Evolutionary conservation across 176 grass and related monocot genomes (phyloP), one percentile per base, ranked within the genome.

Genomic region (Canna indica): DNA sequence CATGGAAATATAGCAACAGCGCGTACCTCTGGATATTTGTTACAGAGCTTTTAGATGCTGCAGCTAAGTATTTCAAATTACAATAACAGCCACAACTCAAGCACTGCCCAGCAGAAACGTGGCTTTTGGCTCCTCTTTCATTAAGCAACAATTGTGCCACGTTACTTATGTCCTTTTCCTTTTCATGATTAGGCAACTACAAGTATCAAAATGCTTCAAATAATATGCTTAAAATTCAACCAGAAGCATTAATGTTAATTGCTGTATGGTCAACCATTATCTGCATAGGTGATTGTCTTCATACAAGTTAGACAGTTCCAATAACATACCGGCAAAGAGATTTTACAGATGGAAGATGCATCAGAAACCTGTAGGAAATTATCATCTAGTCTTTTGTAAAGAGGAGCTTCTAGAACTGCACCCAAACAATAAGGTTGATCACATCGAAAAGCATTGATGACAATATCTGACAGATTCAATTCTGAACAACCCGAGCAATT

Each of bases 391-490:
- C 16, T 62, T 68, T 64, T 84, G 59, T 75, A 64, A 72, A 73
- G 77, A 79, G 52, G 65, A 76, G 67, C 81, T 90, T 91, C 79
- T 54, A 83, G 72, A 59, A 96, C 41, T 44, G 77, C 88, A 81
- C 93, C 93, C 65, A 73, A 61, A 50, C 93, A 96, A 61, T 73
- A 79, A 73, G 45, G 80, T 77, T 73, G 69, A 47, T 71, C 76
- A 80, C 93, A 96, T 35, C 74, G 59, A 57, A 91, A 89, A 72
- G 93, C 81, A 85, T 87, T 83, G 13, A 91, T 72, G 60, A 96
- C 83, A 75, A 96, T 81, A 72, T 96, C 93, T 59, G 93, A 85
- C 28, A 96, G 67, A 72, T 81, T 88, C 81, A 87, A 75, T 67
- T 76, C 81, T 57, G 93, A 91, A 78, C 93, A 96, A 86, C 81